Evolutionary conservation across 192 early-diverging fungal species (phyloP).

Genomic region (Mortierella antarctica): DNA sequence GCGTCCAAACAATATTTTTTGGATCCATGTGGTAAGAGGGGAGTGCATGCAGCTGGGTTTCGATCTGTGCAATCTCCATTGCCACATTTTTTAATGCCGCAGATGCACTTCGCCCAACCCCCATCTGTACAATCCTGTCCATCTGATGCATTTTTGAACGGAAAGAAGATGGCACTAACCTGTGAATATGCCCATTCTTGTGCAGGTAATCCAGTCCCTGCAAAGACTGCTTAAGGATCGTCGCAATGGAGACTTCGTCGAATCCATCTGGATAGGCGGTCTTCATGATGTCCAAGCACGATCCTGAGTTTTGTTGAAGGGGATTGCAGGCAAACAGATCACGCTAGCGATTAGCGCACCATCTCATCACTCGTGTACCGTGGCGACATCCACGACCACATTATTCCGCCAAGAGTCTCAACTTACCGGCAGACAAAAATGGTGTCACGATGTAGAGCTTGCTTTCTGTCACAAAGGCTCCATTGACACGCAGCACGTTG

Average conservation of each 20-base stretch:
- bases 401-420: not conserved
- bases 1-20: not conserved
- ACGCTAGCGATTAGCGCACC: too few species aligned
- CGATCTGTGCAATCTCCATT: too few species aligned
- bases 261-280: slow-evolving; percentile 84
- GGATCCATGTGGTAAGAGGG: not conserved
- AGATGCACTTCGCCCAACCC: not conserved
- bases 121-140: not conserved
- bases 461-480: slow-evolving; percentile 84
- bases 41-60: too few species aligned
- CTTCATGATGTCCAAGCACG: slow-evolving; percentile 92
- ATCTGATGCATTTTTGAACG: not conserved
- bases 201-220: slow-evolving; percentile 75
- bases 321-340: slow-evolving; percentile 1
- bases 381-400: not conserved
- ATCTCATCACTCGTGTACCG: too few species aligned
- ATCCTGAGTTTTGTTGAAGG: slow-evolving; percentile 58
- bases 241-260: slow-evolving; percentile 82
- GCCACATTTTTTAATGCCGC: not conserved
- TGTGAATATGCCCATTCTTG: slow-evolving; percentile 74
- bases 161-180: slow-evolving; percentile 18
- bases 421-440: slow-evolving; percentile 72
- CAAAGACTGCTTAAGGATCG: slow-evolving; percentile 82
- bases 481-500: slow-evolving; percentile 85
- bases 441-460: slow-evolving; percentile 90